Conservation (phyloP, 257 asterid species). For the Solanum tarijense region DNA sequence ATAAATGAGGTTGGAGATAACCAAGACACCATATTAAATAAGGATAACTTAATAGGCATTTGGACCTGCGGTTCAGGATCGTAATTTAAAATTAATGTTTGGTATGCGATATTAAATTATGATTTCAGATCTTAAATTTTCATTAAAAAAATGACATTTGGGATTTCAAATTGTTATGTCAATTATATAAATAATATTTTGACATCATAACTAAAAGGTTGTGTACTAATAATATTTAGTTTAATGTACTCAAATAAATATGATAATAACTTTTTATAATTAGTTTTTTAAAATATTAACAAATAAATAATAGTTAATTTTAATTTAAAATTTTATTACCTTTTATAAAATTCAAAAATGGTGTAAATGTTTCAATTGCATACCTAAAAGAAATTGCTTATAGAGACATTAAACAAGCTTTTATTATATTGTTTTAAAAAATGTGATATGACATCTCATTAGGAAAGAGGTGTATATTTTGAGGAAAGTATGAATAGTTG, state of each 20-base stretch:
- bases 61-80: background rate
- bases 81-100: too few species aligned
- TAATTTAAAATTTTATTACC: too few species aligned
- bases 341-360: too few species aligned
- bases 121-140: background rate
- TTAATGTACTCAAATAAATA: background rate
- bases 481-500: background rate
- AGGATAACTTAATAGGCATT: background rate
- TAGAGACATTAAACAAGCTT: background rate
- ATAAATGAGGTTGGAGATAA: too few species aligned
- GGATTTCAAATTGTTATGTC: too few species aligned
- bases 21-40: too few species aligned
- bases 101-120: background rate
- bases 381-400: background rate
- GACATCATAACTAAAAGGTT: background rate
- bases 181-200: too few species aligned
- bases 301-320: too few species aligned
- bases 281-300: background rate
- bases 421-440: too few species aligned
- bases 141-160: too few species aligned
- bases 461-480: background rate
- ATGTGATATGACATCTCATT: background rate
- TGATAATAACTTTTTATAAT: background rate
- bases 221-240: background rate
- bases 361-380: background rate